Conservation (phyloP, 139 green algal species). For the Eudorina sp. region DNA sequence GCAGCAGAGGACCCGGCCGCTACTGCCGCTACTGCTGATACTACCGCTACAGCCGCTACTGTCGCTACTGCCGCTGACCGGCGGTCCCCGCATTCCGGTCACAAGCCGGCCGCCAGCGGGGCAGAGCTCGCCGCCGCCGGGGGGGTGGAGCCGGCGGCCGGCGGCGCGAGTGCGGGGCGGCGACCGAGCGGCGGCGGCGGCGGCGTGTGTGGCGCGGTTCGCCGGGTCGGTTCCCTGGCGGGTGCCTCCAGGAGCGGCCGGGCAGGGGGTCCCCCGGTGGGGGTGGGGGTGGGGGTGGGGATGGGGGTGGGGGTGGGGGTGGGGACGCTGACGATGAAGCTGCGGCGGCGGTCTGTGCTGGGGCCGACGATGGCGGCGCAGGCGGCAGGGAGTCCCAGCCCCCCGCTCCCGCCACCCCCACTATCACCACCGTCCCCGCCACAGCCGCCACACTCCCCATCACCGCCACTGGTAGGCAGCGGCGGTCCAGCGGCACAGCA, state of each 20-base stretch:
- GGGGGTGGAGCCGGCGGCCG: too few species aligned
- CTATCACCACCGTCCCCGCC: too few species aligned
- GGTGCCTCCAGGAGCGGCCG: too few species aligned
- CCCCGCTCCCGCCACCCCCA: too few species aligned
- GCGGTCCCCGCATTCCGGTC: neutral
- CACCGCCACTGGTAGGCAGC: too few species aligned
- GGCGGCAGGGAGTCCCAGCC: too few species aligned
- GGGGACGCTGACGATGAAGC: neutral
- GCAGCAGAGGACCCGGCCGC: neutral
- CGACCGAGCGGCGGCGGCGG: neutral
- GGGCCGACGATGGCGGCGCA: neutral
- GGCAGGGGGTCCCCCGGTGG: neutral
- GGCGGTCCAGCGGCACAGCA: too few species aligned
- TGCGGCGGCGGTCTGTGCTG: neutral
- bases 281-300: too few species aligned
- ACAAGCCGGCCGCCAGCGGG: neutral
- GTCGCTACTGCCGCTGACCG: neutral
- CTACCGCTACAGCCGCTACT: neutral
- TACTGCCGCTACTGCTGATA: neutral
- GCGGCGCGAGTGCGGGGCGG: neutral
- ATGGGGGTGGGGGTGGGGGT: neutral
- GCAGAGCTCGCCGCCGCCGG: too few species aligned
- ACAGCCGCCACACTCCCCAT: too few species aligned
- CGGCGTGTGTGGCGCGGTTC: too few species aligned
- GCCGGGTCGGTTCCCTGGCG: too few species aligned